Conservation (phyloP, 2,329 filamentous ascomycete genomes). For the Trichoderma sp. region DNA sequence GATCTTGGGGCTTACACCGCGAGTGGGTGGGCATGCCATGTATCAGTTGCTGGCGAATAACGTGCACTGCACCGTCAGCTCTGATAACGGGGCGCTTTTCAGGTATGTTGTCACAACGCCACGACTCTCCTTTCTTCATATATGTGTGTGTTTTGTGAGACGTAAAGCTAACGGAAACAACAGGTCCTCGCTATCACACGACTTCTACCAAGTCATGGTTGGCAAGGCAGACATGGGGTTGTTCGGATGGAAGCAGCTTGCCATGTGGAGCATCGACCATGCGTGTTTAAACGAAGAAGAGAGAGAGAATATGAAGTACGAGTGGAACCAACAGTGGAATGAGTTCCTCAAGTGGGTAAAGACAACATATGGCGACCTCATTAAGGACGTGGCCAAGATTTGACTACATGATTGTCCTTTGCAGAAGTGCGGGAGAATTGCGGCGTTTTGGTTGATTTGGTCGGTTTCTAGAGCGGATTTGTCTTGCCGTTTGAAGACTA, state of each 20-base stretch:
- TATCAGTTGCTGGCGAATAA: conserved; percentile 68
- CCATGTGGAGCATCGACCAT: conserved; percentile 61
- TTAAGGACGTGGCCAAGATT: conserved; percentile 10
- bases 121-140: neutral
- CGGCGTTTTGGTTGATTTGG: neutral
- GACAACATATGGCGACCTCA: conserved; percentile 34
- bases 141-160: neutral
- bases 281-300: conserved; percentile 50
- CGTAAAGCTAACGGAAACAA: neutral
- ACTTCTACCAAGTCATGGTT: conserved; percentile 74
- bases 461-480: neutral
- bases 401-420: neutral
- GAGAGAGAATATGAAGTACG: conserved; percentile 33
- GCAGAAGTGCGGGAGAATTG: neutral
- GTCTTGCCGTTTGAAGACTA: neutral
- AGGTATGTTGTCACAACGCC: conserved; percentile 44
- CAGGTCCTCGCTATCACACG: conserved; percentile 66
- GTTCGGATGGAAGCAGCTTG: conserved; percentile 68
- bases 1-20: conserved; percentile 65
- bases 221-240: conserved; percentile 65
- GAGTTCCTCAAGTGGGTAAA: conserved; percentile 55
- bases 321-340: conserved; percentile 58
- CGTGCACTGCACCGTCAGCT: conserved; percentile 70
- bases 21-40: conserved; percentile 63
- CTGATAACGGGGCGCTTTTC: conserved; percentile 73